Base-by-base conservation (phyloP, 441 rosid genomes). In the Gossypium davidsonii region DNA sequence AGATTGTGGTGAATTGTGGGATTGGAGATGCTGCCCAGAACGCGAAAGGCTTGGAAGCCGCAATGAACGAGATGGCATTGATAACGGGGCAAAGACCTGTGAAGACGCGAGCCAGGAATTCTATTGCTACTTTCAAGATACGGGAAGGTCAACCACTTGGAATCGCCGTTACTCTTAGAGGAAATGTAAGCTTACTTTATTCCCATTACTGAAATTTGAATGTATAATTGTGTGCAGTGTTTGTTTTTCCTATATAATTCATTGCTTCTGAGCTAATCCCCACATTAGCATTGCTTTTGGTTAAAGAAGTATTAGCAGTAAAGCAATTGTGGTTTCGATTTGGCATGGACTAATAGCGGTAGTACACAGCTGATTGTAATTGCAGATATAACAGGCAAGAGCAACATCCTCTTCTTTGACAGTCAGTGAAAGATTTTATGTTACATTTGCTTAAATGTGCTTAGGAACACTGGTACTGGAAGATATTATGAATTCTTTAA, bases 11-110 rank as follows among this genome's bases (percentile, higher is more conserved):
- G 83, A 94, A 91, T 67, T 95, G 98, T 75, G 97, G 97, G 69
- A 93, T 95, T 71, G 97, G 98, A 79, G 98, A 95, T 18, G 96
- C 97, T 51, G 94, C 95, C 0, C 96, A 90, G 67, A 90, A 90
- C 74, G 86, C 96, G 17, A 95, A 95, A 81, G 98, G 97, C 34
- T 77, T 92, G 85, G 97, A 95, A 1, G 90, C 93, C 0, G 98
- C 97, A 21, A 80, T 95, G 82, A 89, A 81, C 58, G 96, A 95
- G 53, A 67, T 95, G 78, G 97, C 97, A 8, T 73, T 88, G 63
- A 91, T 95, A 55, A 84, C 90, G 12, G 98, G 99, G 73, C 97
- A 95, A 82, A 87, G 92, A 72, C 99, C 99, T 57, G 48, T 95
- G 39, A 95, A 90, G 85, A 92, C 93, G 1, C 81, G 93, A 76